These are phyloP conservation scores for Pseudogymnoascus sp. DNA, from an alignment of 2,329 filamentous ascomycete species.

Conservation along the genomic window DNA sequence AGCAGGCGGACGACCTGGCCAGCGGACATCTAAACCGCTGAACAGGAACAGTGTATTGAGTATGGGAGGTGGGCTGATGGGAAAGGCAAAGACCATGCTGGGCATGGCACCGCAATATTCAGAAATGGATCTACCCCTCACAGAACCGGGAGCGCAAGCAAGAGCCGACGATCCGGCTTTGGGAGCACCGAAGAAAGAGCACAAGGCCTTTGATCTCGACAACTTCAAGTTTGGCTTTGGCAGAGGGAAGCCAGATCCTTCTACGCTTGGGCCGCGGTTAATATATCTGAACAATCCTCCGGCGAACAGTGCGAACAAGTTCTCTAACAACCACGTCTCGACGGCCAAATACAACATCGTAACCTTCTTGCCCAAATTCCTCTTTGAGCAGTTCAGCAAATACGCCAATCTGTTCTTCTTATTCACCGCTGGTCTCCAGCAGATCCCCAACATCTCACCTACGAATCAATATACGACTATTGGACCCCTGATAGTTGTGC, in stretches of 20 bases:
- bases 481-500: slow-evolving; percentile 79
- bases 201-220: slow-evolving; percentile 57
- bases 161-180: slow-evolving; percentile 31
- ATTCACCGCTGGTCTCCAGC: slow-evolving; percentile 88
- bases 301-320: slow-evolving; percentile 82
- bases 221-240: slow-evolving; percentile 93
- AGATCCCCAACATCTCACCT: slow-evolving; percentile 89
- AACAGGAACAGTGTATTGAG: slow-evolving; percentile 85
- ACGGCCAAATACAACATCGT: slow-evolving; percentile 94
- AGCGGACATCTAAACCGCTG: slow-evolving; percentile 40
- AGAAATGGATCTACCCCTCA: slow-evolving; percentile 95
- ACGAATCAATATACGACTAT: slow-evolving; percentile 97
- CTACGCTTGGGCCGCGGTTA: slow-evolving; percentile 81
- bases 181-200: slow-evolving; percentile 33
- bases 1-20: slow-evolving; percentile 29
- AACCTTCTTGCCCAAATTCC: slow-evolving; percentile 92
- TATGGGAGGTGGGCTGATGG: slow-evolving; percentile 79
- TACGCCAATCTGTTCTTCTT: slow-evolving; percentile 99
- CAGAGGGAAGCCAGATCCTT: slow-evolving; percentile 74
- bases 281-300: slow-evolving; percentile 96
- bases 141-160: slow-evolving; percentile 56
- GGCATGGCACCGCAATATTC: slow-evolving; percentile 84
- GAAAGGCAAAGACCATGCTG: slow-evolving; percentile 79
- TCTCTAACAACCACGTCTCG: slow-evolving; percentile 92
- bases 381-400: slow-evolving; percentile 98